Conservation (phyloP, 1,139 yeast genomes). For the Candida dubliniensis region DNA sequence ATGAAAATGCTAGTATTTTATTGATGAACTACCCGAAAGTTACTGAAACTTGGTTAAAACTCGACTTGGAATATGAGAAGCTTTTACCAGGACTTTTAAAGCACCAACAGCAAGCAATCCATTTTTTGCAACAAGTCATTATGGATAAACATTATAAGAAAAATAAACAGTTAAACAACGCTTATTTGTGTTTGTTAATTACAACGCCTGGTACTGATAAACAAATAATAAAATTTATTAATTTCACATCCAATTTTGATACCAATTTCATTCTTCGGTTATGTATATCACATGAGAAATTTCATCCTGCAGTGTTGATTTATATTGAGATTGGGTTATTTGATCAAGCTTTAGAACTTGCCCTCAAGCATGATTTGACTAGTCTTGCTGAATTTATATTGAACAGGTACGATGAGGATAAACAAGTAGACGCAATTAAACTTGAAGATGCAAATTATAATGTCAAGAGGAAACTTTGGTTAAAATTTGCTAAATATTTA, state of each 20-base stretch:
- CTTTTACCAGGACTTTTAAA: constrained; percentile 74
- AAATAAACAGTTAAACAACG: constrained; percentile 63
- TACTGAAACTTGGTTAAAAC: constrained; percentile 75
- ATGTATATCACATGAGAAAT: constrained; percentile 60
- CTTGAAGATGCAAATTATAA: constrained; percentile 39
- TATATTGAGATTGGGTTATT: constrained; percentile 62
- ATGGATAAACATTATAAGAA: constrained; percentile 44
- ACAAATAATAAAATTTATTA: constrained; percentile 31
- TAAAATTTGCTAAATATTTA: constrained; percentile 62
- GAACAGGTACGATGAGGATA: constrained; percentile 29
- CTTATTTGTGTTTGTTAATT: constrained; percentile 70
- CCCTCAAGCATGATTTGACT: constrained; percentile 61
- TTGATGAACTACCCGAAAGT: constrained; percentile 66
- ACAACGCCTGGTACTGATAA: constrained; percentile 42
- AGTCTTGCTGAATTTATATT: constrained; percentile 52
- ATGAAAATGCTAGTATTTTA: constrained; percentile 66
- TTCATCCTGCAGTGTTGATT: constrained; percentile 68
- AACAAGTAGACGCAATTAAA: constrained; percentile 24
- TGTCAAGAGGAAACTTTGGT: constrained; percentile 71
- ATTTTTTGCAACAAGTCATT: constrained; percentile 62
- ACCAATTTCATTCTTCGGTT: constrained; percentile 73
- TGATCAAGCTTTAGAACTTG: constrained; percentile 80
- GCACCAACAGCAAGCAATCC: constrained; percentile 58
- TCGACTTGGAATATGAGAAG: constrained; percentile 53
- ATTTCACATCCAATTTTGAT: constrained; percentile 45